Evolutionary conservation across 768 basidiomycete species (phyloP).

Genomic region (Russula vinacea): DNA sequence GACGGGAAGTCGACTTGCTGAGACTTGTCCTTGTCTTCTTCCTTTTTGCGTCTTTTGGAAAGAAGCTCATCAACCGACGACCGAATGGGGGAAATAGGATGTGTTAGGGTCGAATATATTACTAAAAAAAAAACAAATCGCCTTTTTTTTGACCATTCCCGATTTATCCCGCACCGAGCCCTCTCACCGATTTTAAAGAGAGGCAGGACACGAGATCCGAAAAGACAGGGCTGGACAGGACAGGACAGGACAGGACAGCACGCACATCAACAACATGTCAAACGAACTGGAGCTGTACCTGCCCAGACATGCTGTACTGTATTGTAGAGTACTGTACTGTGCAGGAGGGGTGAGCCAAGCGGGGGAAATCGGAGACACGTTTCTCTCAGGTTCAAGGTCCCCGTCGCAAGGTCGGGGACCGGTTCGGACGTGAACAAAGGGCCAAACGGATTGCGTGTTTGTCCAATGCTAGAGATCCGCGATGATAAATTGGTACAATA

Average conservation of each 20-base stretch:
- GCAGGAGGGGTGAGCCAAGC: too few relatives aligned
- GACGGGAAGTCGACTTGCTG: not conserved
- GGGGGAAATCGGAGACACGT: too few relatives aligned
- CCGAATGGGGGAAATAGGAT: slow-evolving; percentile 1
- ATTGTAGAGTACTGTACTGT: too few relatives aligned
- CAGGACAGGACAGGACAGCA: too few relatives aligned
- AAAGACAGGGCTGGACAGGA: too few relatives aligned
- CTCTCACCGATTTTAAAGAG: not conserved
- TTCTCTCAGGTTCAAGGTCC: too few relatives aligned
- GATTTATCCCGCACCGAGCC: not conserved
- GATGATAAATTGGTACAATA: not conserved
- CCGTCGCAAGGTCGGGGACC: too few relatives aligned
- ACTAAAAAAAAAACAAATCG: too few relatives aligned
- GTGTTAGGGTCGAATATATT: too few relatives aligned
- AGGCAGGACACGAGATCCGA: not conserved
- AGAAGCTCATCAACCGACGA: not conserved
- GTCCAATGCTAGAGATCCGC: slow-evolving; percentile 4
- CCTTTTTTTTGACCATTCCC: not conserved
- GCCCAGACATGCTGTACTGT: too few relatives aligned
- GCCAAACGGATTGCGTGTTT: not conserved
- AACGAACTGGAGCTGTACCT: not conserved
- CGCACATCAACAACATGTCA: not conserved
- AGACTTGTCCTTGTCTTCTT: too few relatives aligned
- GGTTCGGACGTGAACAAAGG: not conserved
- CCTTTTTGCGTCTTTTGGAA: not conserved